Evolutionary conservation across 306 rosid genomes (phyloP).

Genomic region (Medicago arabica): DNA sequence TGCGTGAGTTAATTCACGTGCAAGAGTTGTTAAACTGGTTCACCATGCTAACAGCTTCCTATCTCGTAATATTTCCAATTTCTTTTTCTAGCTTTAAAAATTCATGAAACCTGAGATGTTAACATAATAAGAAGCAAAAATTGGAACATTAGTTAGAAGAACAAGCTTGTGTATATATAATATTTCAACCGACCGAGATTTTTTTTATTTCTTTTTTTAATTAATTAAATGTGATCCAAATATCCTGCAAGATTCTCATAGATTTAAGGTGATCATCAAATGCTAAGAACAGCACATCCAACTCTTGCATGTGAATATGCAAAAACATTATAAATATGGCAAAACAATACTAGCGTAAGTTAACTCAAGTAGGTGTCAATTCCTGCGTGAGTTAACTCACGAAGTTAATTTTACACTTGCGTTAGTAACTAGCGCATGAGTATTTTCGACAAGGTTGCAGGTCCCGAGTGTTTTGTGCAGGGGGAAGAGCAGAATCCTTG

Average conservation of each 20-base stretch:
- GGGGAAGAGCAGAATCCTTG: too few relatives aligned
- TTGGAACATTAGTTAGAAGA: conserved; percentile 26
- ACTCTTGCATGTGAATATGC: too few relatives aligned
- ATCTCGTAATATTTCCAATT: conserved; percentile 95
- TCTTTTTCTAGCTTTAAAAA: conserved; percentile 96
- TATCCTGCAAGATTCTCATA: conserved; percentile 17
- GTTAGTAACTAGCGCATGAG: too few relatives aligned
- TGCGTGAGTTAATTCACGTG: too few relatives aligned
- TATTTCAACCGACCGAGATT: conserved; percentile 20
- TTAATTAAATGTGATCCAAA: neutral
- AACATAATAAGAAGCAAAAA: conserved; percentile 39
- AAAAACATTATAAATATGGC: too few relatives aligned
- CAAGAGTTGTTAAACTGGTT: conserved; percentile 45
- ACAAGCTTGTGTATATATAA: neutral
- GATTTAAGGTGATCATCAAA: conserved; percentile 1
- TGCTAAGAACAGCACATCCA: conserved; percentile 22
- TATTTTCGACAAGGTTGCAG: too few relatives aligned
- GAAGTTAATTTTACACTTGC: too few relatives aligned
- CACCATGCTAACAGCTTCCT: conserved; percentile 99
- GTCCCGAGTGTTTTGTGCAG: too few relatives aligned
- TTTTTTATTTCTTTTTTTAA: neutral
- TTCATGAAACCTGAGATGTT: conserved; percentile 82
- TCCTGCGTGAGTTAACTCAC: too few relatives aligned
- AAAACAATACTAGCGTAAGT: too few relatives aligned
- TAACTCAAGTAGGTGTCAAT: too few relatives aligned